phyloP scores from a whole-genome alignment of 2,329 filamentous ascomycete species.

The Nigrospora sphaerica region DNA sequence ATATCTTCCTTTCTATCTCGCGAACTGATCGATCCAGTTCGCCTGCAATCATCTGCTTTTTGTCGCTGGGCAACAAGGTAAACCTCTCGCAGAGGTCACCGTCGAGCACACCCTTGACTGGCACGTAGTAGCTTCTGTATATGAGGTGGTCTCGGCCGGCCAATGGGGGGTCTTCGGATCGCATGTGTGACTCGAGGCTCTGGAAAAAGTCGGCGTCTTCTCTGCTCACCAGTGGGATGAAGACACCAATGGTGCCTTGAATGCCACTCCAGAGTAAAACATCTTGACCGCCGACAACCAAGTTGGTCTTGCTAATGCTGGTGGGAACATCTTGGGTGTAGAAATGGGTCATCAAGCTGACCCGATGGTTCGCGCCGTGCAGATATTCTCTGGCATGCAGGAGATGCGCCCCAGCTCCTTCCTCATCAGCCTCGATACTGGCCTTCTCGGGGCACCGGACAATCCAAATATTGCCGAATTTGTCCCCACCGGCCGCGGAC shows the following conservation, averaged over 20 bases:
- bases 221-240: constrained; percentile 84
- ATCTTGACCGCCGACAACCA: constrained; percentile 87
- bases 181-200: constrained; percentile 79
- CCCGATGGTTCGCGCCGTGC: constrained; percentile 77
- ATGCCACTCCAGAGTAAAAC: constrained; percentile 90
- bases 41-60: constrained; percentile 90
- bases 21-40: constrained; percentile 85
- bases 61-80: constrained; percentile 73
- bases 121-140: constrained; percentile 91
- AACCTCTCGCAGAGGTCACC: constrained; percentile 94
- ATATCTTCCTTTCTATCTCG: constrained; percentile 95
- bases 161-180: constrained; percentile 78
- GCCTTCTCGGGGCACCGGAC: constrained; percentile 80
- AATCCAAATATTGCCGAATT: constrained; percentile 95
- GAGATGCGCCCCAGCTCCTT: constrained; percentile 84
- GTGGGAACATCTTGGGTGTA: constrained; percentile 90
- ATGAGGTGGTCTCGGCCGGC: constrained; percentile 92
- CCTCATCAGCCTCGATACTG: constrained; percentile 86
- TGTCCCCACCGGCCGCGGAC: constrained; percentile 88
- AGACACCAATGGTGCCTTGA: constrained; percentile 87
- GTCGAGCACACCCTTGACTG: constrained; percentile 94
- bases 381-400: constrained; percentile 85
- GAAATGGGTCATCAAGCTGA: constrained; percentile 81
- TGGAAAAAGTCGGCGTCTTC: constrained; percentile 99
- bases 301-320: constrained; percentile 78